Base-by-base conservation (phyloP, 176 grass and related monocot species). In the Avena insularis region DNA sequence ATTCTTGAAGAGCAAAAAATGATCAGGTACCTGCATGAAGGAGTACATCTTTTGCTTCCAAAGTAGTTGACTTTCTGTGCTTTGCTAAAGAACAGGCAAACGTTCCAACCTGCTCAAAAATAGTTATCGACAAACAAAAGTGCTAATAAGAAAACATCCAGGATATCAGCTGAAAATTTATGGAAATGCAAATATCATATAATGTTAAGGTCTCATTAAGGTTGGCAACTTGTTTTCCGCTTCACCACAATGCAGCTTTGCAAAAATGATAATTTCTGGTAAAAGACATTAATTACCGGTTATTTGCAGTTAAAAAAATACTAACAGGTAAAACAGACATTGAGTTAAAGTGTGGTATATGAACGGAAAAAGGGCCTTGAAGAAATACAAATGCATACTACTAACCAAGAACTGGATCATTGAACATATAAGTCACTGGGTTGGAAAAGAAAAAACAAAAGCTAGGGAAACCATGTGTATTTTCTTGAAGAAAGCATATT, bases 81-180 rank as follows among this genome's bases (percentile, higher is more conserved):
- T 99, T 99, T 85, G 94, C 94, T 87, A 99, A 94, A 78, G 94
- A 90, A 88, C 97, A 96, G 84, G 94, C 91, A 90, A 94, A 99
- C n/a, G 91, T 92, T 48, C 91, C 82, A 6, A 96, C 57, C 94
- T 99, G 93, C 56, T 90, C 73, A 86, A 87, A 65, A 87, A 92
- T 71, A 84, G 55, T 43, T 61, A 77, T 62, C 50, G 63, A 33
- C 4, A 53, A 80, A 91, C 11, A 79, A 11, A 78, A 71, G 71
- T 14, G 65, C 12, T 76, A 84, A 13, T 15, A 29, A 21, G 40
- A 78, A 85, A 49, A 8, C 11, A 25, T 16, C 11, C 43, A 71
- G 33, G 21, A 73, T 75, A 67, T 15, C 13, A 48, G 33, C 10
- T 43, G 13, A 25, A 20, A 71, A 4, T 54, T 65, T 33, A 67